Evolutionary conservation across 2,329 filamentous ascomycete genomes (phyloP), one percentile per base, ranked within the genome.

Genomic region (Zasmidium citrigriseum): DNA sequence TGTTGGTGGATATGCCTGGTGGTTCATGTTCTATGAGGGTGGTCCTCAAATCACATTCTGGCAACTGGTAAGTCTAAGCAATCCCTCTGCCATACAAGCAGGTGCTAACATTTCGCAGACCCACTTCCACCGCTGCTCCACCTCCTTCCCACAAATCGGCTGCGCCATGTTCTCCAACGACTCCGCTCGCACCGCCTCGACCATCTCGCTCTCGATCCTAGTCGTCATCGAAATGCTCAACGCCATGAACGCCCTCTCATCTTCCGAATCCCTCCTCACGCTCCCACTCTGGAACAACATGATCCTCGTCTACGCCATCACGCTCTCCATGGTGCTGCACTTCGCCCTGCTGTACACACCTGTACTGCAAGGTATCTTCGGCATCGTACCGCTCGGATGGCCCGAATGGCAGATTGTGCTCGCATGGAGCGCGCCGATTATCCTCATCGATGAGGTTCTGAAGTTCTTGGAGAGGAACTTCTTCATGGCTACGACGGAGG

Each of bases 191-290:
- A 86, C 93, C 4, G 95, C 92, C 2, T 96, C 92, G 20, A 99
- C 95, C 1, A 87, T 99, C 24, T 97, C 92, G 5, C 83, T 99
- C 61, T 96, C 91, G 38, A 87, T 88, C 70, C 83, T 99, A 18
- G 95, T 99, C 47, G 92, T 97, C 60, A 98, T 99, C 71, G 95
- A 99, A 80, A 99, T 99, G 95, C 85, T 99, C 73, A 99, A 99
- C 78, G 95, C 95, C 68, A 93, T 98, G 89, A 99, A 99, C 73
- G 95, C 93, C 0, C 84, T 99, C 27, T 97, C 92, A 1, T 96
- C 92, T 0, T 96, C 91, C 75, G 95, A 99, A 77, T 96, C 91
- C 16, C 86, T 99, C 12, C 78, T 99, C 56, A 97, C 93, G 1
- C 85, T 99, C 62, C 93, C 93, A 10, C 81, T 99, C n/a, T 97